Base-by-base conservation (phyloP, 116 monocot genomes). In the Thalassia testudinum region DNA sequence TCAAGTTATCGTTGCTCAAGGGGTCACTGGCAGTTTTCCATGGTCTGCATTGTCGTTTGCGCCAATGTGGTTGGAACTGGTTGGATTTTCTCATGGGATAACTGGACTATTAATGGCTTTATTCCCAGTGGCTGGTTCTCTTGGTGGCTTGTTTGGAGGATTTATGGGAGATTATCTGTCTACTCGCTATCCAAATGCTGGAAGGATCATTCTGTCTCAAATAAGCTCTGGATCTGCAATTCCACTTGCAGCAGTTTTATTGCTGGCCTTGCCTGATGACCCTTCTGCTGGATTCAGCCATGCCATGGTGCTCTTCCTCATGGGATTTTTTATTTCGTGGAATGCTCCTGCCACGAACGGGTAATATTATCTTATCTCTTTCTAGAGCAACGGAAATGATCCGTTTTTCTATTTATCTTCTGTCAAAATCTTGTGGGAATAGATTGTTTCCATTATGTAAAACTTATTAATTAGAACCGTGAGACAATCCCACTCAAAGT, bases 11-110 rank as follows among this genome's bases (percentile, higher is more conserved):
- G 81, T 93, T 37, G 88, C 93, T 28, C 93, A 76, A 62, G 78
- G 78, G 11, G 66, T 80, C 15, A 68, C 75, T 17, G 78, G 87
- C 17, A 77, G 71, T 26, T 80, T 93, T 55, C 93, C 93, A 1
- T 93, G 93, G 93, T 84, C 83, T 23, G 80, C 93, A 14, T 45
- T 93, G n/a, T 64, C 93, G 19, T 93, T 93, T 69, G 79, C 87
- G 19, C 78, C 93, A 0, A 75, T 93, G 84, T 93, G 87, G 93
- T 54, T 93, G 51, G 93, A 93, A 71, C 78, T 93, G 6, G 72
- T 81, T 43, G 93, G 93, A 1, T 93, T 93, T 53, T 87, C 87
- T 26, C 93, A 93, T 62, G 42, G 29, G 16, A 45, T 23, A 20
- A 93, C 93, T 4, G 93, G 75, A 23, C 47, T 76, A 13, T 73